These are phyloP conservation scores for Mortierella antarctica DNA, from an alignment of 192 early-diverging fungal species.

Conservation along the genomic window DNA sequence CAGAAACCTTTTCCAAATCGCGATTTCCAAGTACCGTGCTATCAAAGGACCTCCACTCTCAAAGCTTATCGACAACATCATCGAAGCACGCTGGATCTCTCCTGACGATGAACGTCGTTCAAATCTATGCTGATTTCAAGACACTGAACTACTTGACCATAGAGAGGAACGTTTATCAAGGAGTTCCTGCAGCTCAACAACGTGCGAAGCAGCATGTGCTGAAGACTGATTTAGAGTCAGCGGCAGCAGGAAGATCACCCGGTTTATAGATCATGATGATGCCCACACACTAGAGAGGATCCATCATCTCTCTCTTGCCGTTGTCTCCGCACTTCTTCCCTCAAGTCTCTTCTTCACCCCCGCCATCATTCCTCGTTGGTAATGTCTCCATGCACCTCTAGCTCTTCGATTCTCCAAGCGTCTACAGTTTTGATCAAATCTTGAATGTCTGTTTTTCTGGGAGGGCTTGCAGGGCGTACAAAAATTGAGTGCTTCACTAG, in stretches of 20 bases:
- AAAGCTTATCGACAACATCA: slow-evolving; percentile 19
- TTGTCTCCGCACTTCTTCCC: too few relatives aligned
- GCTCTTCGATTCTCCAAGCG: too few relatives aligned
- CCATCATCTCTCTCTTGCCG: too few relatives aligned
- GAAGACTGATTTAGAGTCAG: slow-evolving; percentile 24
- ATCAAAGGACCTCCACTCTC: slow-evolving; percentile 26
- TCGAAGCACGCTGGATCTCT: slow-evolving; percentile 5
- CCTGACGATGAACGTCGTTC: slow-evolving; percentile 9
- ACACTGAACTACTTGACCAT: slow-evolving; percentile 17
- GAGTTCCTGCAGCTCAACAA: not conserved
- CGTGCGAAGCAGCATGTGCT: slow-evolving; percentile 26
- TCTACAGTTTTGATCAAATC: too few relatives aligned
- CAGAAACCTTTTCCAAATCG: slow-evolving; percentile 21
- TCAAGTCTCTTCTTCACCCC: too few relatives aligned
- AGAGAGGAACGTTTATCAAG: slow-evolving; percentile 13
- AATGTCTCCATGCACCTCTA: too few relatives aligned
- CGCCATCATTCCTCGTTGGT: too few relatives aligned
- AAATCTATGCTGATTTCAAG: slow-evolving; percentile 4
- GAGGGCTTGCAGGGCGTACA: too few relatives aligned
- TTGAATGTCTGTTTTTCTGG: too few relatives aligned
- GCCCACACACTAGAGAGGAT: too few relatives aligned
- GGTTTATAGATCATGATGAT: not conserved
- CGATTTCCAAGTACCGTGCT: slow-evolving; percentile 10
- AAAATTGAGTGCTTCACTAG: too few relatives aligned
- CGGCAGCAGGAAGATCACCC: slow-evolving; percentile 13